phyloP scores from a whole-genome alignment of 1,284 basidiomycete genomes.

The Apiotrichum brassicae region DNA sequence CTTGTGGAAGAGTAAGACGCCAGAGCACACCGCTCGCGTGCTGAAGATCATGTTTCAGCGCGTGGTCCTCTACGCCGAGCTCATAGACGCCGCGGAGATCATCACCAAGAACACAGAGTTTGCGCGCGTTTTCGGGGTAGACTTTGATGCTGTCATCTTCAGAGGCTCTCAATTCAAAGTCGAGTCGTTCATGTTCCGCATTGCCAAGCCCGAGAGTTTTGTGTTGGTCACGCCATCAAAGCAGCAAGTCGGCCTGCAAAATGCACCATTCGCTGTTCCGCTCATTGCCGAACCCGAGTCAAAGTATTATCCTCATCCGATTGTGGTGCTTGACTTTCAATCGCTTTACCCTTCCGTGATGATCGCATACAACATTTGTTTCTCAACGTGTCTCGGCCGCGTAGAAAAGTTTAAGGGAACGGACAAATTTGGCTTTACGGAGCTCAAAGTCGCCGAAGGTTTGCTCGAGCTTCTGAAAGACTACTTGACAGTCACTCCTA shows the following conservation, averaged over 20 bases:
- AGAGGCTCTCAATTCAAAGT: slow-evolving; percentile 98
- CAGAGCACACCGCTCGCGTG: slow-evolving; percentile 55
- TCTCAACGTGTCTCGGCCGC: slow-evolving; percentile 91
- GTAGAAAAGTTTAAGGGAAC: slow-evolving; percentile 74
- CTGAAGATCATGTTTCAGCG: slow-evolving; percentile 61
- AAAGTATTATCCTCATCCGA: slow-evolving; percentile 85
- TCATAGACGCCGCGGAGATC: slow-evolving; percentile 71
- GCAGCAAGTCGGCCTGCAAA: slow-evolving; percentile 85
- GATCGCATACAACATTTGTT: slow-evolving; percentile 98
- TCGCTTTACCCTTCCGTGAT: slow-evolving; percentile 93
- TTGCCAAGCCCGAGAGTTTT: slow-evolving; percentile 94
- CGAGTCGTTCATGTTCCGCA: slow-evolving; percentile 95
- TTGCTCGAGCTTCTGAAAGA: slow-evolving; percentile 63
- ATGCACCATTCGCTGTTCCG: slow-evolving; percentile 84
- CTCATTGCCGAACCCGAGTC: slow-evolving; percentile 91
- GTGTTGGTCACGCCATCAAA: slow-evolving; percentile 80
- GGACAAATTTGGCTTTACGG: slow-evolving; percentile 74
- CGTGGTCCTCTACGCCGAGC: slow-evolving; percentile 62
- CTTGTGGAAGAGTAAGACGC: slow-evolving; percentile 62
- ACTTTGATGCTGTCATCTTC: slow-evolving; percentile 91
- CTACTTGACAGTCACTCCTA: slow-evolving; percentile 79
- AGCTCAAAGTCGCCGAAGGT: slow-evolving; percentile 66
- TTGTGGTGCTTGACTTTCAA: slow-evolving; percentile 91
- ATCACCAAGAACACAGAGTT: slow-evolving; percentile 91
- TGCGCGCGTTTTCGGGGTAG: slow-evolving; percentile 91